Base-by-base conservation (phyloP, 192 early-diverging fungal genomes). In the Backusella westeae region DNA sequence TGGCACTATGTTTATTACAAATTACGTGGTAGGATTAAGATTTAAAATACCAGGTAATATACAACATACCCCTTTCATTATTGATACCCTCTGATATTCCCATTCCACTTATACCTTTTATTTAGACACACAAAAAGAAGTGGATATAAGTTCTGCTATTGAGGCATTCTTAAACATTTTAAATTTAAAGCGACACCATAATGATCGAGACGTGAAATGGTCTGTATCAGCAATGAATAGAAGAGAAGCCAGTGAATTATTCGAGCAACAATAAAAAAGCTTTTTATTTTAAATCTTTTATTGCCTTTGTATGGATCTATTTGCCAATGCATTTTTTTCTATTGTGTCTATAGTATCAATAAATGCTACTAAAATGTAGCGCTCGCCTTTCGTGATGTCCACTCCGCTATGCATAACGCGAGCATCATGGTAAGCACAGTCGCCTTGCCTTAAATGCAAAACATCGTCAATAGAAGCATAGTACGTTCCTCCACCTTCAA, bases 401-500 rank as follows among this genome's bases (percentile, higher is more conserved):
- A 79, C 59, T 12, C 88, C 87, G 19, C 77, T 70, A 74, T 88
- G 87, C 17, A 71, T 42, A 6, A 87, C 46, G 34, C 77, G 79
- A 52, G 85, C 81, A 44, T 85, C 85, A 69, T 89, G 88, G 9
- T 85, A 74, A 41, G 83, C 81, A 21, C 78, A 80, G 34, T 85
- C 85, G 39, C 88, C 88, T 15, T 83, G 86, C 10, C 53, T 21
- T 17, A 80, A 74, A 19, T 72, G 44, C 12, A 85, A 32, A 10
- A 67, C 67, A 2, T 65, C 17, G 7, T 76, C 68, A 10, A 82
- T 73, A 38, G 75, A 38, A 46, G 70, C 67, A 35, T 87, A 88
- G 9, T 72, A 75, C 10, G 89, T 90, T 3, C 89, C 89, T 46
- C 89, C 89, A 21, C 89, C 89, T 4, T 80, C 78, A 76, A 88